Base-by-base conservation (phyloP, 1,284 basidiomycete genomes). In the Ganoderma meredithae region DNA sequence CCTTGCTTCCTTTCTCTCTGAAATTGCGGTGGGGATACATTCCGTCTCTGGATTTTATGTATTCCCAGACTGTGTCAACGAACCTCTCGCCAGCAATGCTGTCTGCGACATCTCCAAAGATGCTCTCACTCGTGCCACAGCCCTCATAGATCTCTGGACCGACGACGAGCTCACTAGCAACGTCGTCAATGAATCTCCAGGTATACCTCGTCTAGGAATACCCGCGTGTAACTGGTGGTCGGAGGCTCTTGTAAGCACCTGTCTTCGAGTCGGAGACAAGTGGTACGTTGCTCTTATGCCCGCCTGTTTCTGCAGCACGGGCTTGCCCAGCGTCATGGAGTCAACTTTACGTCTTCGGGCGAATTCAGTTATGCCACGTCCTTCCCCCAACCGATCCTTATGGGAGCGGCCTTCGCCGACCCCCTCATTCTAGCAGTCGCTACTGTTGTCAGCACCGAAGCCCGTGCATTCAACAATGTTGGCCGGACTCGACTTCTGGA, bases 161-260 rank as follows among this genome's bases (percentile, higher is more conserved):
- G 79, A 83, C 44, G 79, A 80, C 6, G 87, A 89, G 69, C 77
- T 88, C 63, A 83, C 85, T 49, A 78, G 78, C 65, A 88, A 88
- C 72, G 85, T 83, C 13, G 82, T 83, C 43, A 86, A 85, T 68
- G 68, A 77, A 5, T 81, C 85, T 3, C 84, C 84, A 17, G 87
- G 86, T 58, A 85, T 88, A 27, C 79, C 83, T 67, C 84, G 83
- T 55, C 76, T 87, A 5, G 86, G 85, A 15, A 76, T 88, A 43
- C 85, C 85, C 9, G 71, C 81, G 6, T 88, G 87, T 66, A 80
- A 86, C 66, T 87, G 84, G 85, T 87, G 86, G 85, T 84, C 83
- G 25, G 85, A 87, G 77, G 85, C 82, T 15, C 73, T 87, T 71
- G 85, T 83, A 69, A 64, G 79, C 78, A 1, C 4, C 13, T 17